Conservation (phyloP, 306 rosid genomes). For the Vicia villosa region DNA sequence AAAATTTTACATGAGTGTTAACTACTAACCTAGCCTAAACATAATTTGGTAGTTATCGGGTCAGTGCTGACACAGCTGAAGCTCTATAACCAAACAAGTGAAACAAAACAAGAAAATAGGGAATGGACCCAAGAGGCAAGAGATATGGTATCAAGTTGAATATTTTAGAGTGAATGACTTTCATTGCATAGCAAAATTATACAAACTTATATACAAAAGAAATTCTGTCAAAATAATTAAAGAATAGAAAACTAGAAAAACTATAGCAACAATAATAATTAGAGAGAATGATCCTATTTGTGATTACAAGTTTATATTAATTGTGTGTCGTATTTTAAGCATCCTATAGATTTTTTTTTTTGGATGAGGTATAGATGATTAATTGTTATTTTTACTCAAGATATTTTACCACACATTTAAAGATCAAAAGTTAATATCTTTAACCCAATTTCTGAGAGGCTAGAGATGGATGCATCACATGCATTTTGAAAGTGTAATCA, state of each 20-base stretch:
- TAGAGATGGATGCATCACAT: not conserved
- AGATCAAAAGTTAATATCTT: not conserved
- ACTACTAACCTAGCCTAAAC: slow-evolving; percentile 16
- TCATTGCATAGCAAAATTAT: not conserved
- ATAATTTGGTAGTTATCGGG: not conserved
- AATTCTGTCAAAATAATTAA: not conserved
- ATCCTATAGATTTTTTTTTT: too few species aligned
- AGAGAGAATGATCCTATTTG: not conserved
- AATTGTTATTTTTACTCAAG: not conserved
- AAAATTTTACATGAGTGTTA: slow-evolving; percentile 4
- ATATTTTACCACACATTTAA: not conserved
- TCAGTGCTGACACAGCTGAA: not conserved
- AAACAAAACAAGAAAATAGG: not conserved
- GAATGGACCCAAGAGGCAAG: not conserved
- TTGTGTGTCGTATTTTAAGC: not conserved
- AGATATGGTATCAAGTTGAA: not conserved
- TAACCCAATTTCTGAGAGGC: not conserved
- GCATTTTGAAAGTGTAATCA: not conserved
- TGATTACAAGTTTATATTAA: not conserved
- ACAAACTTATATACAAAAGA: not conserved
- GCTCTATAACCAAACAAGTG: not conserved
- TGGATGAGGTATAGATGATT: not conserved
- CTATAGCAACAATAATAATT: not conserved
- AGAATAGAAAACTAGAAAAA: not conserved
- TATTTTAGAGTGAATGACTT: not conserved